A percentile compares a stretch with the other conserved stretches of the same genome.
phyloP scores from a whole-genome alignment of 2,329 filamentous ascomycete genomes.

The Pestalotiopsis sp. region DNA sequence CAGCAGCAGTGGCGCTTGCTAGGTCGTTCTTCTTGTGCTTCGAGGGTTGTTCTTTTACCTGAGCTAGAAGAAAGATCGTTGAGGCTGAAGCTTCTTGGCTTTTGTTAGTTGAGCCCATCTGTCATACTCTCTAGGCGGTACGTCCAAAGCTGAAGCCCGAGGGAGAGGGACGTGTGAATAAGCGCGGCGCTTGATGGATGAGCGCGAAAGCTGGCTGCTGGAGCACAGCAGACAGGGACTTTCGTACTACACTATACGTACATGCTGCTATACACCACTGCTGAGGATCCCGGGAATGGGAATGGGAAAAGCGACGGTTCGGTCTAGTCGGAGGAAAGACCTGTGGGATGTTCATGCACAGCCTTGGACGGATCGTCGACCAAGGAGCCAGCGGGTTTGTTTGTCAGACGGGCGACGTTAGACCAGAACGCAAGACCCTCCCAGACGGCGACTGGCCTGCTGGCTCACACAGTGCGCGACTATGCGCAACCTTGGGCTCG shows the following conservation, averaged over 20 bases:
- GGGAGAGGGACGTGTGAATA: not conserved
- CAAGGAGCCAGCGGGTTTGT: not conserved
- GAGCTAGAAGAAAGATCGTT: not conserved
- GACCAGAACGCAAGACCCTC: not conserved
- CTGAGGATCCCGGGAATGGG: not conserved
- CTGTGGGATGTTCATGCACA: not conserved
- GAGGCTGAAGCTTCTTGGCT: constrained; percentile 1
- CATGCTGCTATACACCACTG: too few species aligned
- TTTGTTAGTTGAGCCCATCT: not conserved
- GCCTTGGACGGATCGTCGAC: not conserved
- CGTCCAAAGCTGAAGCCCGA: not conserved
- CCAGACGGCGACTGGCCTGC: not conserved
- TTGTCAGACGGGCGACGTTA: not conserved
- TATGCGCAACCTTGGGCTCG: not conserved
- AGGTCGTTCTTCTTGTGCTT: not conserved
- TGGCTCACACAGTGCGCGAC: constrained; percentile 2
- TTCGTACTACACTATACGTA: not conserved
- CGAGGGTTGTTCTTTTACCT: not conserved
- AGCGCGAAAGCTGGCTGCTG: not conserved
- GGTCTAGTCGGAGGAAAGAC: not conserved
- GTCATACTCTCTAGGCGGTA: not conserved
- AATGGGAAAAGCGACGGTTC: not conserved
- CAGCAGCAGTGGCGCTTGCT: not conserved
- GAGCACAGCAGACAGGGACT: not conserved
- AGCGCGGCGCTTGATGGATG: not conserved